These are phyloP conservation scores for Nitzschia sp. DNA, from an alignment of 108 stramenopile genomes.

Conservation along the genomic window DNA sequence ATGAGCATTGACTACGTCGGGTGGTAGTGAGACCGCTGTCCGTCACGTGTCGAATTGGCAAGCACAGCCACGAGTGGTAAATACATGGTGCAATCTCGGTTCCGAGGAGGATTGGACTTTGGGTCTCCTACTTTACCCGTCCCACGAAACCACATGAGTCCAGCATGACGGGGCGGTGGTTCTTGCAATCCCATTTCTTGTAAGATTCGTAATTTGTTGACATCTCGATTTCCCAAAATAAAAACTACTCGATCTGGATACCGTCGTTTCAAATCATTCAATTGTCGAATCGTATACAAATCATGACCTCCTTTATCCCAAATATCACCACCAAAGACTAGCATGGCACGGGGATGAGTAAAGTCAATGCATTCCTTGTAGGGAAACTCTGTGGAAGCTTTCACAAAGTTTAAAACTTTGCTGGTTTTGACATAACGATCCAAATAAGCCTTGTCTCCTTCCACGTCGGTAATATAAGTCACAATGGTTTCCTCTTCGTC, in stretches of 20 bases:
- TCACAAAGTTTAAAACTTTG: slow-evolving; percentile 60
- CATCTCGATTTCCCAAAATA: slow-evolving; percentile 88
- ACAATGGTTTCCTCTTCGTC: slow-evolving; percentile 8
- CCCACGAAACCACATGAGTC: slow-evolving; percentile 71
- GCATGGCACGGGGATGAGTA: slow-evolving; percentile 19
- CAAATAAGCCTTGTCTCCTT: slow-evolving; percentile 83
- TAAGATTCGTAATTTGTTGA: slow-evolving; percentile 84
- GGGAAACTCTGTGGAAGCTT: slow-evolving; percentile 43
- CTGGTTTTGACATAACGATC: slow-evolving; percentile 77
- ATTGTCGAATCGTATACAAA: slow-evolving; percentile 81
- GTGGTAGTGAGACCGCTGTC: no score
- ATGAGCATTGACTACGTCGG: no score
- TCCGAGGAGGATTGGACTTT: no score
- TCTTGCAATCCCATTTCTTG: slow-evolving; percentile 68
- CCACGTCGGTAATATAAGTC: slow-evolving; percentile 75
- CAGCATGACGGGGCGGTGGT: slow-evolving; percentile 64
- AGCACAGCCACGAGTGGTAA: no score
- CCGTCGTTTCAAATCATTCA: slow-evolving; percentile 66
- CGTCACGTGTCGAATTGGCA: no score
- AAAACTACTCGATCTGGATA: slow-evolving; percentile 80
- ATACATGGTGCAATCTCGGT: no score
- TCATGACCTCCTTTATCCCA: slow-evolving; percentile 89
- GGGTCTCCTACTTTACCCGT: slow-evolving; percentile 57
- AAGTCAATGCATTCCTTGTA: slow-evolving; percentile 70
- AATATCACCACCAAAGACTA: slow-evolving; percentile 81